These are phyloP conservation scores for Diaporthe eres DNA, from an alignment of 2,329 filamentous ascomycete genomes.

Conservation along the genomic window DNA sequence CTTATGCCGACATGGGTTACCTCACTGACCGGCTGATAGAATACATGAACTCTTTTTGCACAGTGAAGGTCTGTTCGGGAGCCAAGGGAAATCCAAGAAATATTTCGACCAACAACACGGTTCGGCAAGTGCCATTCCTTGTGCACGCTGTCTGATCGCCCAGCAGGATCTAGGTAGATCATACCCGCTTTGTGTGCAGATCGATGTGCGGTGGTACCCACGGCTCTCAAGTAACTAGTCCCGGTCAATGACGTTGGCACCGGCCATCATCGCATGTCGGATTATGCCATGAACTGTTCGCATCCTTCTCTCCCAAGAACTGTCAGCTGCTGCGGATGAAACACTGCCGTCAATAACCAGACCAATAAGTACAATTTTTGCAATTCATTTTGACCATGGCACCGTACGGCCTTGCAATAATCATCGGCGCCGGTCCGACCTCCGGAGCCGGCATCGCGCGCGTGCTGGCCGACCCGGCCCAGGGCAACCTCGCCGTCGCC, in stretches of 20 bases:
- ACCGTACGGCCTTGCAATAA: constrained; percentile 63
- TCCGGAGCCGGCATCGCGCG: constrained; percentile 69
- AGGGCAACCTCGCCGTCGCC: constrained; percentile 69
- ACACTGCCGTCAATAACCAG: neutral
- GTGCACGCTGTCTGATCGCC: constrained; percentile 3
- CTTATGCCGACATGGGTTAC: neutral
- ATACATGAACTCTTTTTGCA: neutral
- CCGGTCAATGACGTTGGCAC: constrained; percentile 20
- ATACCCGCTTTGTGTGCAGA: neutral
- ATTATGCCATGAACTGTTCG: constrained; percentile 9
- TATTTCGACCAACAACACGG: neutral
- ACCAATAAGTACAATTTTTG: neutral
- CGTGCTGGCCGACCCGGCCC: constrained; percentile 62
- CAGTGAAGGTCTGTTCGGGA: neutral
- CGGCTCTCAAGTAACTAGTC: neutral
- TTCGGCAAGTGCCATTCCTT: constrained; percentile 2
- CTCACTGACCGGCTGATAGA: neutral
- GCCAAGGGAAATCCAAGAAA: neutral
- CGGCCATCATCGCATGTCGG: constrained; percentile 21
- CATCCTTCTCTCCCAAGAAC: neutral
- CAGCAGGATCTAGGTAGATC: constrained; percentile 20
- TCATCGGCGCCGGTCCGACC: constrained; percentile 65
- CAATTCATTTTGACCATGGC: constrained; percentile 52
- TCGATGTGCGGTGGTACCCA: neutral
- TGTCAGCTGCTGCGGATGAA: constrained; percentile 4